Base-by-base conservation (phyloP, 768 basidiomycete genomes). In the Butyriboletus loyo region DNA sequence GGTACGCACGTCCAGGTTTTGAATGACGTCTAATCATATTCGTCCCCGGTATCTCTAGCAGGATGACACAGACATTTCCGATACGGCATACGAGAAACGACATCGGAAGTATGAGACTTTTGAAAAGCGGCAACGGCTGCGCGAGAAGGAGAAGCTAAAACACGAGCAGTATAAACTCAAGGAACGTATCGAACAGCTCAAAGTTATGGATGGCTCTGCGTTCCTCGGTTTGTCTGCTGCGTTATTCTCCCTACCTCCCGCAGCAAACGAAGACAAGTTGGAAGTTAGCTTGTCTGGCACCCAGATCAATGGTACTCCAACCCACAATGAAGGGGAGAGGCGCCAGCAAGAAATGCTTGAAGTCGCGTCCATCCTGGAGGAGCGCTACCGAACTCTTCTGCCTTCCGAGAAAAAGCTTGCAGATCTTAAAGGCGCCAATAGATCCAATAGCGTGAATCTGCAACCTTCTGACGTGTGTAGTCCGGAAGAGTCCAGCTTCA, bases 81-180 rank as follows among this genome's bases (percentile, higher is more conserved):
- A 96, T 70, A 80, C 81, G 22, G 80, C 80, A 7, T 96, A 93
- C 64, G 82, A 88, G 68, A 85, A 84, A 57, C 82, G 90, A 39
- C 92, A 96, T 70, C 80, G 84, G 46, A 92, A 89, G 65, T 93
- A 89, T 68, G 92, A 94, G 67, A 80, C 79, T 14, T 87, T 89
- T 53, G 93, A 95, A 70, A 91, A 90, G 66, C 82, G 91, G 8
- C 84, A 86, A 64, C 86, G 92, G 5, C 73, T 89, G 31, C 83
- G 92, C 49, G 92, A 95, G 72, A 92, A 92, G 70, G 92, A 96
- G 71, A 92, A 92, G 66, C 80, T 95, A 49, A 87, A 89, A 69
- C 87, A 92, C 58, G 92, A 94, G 64, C 90, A 92, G 60, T 92
- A 93, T 73, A 92, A 92, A 66, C 82, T 96, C 63, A 87, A 88